Conservation (phyloP, 2,329 filamentous ascomycete species). For the Xylaria polymorpha region DNA sequence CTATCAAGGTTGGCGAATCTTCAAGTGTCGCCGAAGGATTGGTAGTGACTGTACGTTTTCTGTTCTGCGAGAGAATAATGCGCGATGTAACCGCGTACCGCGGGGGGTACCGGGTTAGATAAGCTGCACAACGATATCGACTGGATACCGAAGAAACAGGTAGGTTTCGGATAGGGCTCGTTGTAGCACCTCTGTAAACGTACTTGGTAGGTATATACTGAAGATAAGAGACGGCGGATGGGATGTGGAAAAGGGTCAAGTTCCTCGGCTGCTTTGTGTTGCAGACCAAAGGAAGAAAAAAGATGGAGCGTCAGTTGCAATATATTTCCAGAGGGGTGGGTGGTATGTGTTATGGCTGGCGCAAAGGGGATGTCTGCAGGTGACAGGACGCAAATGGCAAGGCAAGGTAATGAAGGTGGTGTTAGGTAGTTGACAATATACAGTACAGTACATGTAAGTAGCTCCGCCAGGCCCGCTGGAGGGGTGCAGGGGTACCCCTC, state of each 20-base stretch:
- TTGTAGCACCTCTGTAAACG: conserved; percentile 9
- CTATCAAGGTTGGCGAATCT: conserved; percentile 8
- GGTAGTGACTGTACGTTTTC: conserved; percentile 4
- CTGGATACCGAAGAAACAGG: conserved; percentile 6
- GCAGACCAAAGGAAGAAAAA: conserved; percentile 34
- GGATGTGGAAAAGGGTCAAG: conserved; percentile 12
- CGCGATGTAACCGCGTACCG: conserved; percentile 31
- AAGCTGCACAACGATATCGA: conserved; percentile 5
- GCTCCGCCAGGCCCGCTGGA: conserved; percentile 24
- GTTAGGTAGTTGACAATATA: conserved; percentile 26
- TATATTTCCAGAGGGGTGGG: conserved; percentile 40
- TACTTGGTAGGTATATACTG: conserved; percentile 17
- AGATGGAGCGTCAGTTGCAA: conserved; percentile 38
- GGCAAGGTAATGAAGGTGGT: conserved; percentile 23
- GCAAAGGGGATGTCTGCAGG: conserved; percentile 33
- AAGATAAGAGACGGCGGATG: conserved; percentile 1
- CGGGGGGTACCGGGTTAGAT: conserved; percentile 17
- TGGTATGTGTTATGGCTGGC: conserved; percentile 33
- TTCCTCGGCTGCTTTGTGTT: conserved; percentile 11
- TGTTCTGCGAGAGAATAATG: conserved; percentile 14
- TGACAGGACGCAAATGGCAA: conserved; percentile 34
- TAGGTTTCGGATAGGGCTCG: background rate
- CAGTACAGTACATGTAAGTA: too few relatives aligned
- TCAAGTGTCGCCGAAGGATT: conserved; percentile 5
- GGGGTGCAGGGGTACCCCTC: conserved; percentile 33